These are phyloP conservation scores for Phytophthora quininea DNA, from an alignment of 352 stramenopile genomes.

Conservation along the genomic window DNA sequence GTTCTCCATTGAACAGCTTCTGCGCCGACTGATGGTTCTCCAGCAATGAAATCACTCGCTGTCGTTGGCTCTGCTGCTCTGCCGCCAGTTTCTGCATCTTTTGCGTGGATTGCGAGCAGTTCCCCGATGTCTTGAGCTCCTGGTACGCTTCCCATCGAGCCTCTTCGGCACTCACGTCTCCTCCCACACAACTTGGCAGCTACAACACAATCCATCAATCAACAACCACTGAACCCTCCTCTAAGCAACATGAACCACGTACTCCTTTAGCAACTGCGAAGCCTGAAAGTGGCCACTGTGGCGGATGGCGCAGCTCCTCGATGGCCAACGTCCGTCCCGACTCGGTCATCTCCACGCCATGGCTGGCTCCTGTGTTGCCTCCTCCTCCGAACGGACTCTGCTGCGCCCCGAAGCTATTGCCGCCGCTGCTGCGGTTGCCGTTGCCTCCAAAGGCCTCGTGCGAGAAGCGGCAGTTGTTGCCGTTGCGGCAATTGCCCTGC, in stretches of 20 bases:
- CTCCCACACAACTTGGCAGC: conserved; percentile 60
- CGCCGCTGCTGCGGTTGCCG: conserved; percentile 16
- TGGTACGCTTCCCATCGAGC: conserved; percentile 65
- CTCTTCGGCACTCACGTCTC: conserved; percentile 71
- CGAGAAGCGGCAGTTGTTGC: conserved; percentile 69
- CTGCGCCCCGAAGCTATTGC: conserved; percentile 14
- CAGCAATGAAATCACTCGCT: conserved; percentile 52
- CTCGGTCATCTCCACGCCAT: conserved; percentile 47
- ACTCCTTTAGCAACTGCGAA: conserved; percentile 71
- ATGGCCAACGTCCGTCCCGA: conserved; percentile 50
- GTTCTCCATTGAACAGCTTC: conserved; percentile 63
- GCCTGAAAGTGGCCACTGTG: conserved; percentile 68
- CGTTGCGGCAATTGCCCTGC: conserved; percentile 75
- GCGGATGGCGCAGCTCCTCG: conserved; percentile 60
- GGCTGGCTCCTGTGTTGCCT: conserved; percentile 6
- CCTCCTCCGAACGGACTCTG: conserved; percentile 27
- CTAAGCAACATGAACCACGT: conserved; percentile 8
- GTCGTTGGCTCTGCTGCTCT: conserved; percentile 60
- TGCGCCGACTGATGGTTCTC: conserved; percentile 56
- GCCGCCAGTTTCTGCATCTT: conserved; percentile 41
- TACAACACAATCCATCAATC: conserved; percentile 20
- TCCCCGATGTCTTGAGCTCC: conserved; percentile 60
- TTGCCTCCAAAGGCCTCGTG: conserved; percentile 40
- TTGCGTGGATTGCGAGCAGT: conserved; percentile 44
- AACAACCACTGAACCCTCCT: no score